Evolutionary conservation across 495 filamentous ascomycete species (phyloP).

Genomic region (Trichoderma asperelloides): DNA sequence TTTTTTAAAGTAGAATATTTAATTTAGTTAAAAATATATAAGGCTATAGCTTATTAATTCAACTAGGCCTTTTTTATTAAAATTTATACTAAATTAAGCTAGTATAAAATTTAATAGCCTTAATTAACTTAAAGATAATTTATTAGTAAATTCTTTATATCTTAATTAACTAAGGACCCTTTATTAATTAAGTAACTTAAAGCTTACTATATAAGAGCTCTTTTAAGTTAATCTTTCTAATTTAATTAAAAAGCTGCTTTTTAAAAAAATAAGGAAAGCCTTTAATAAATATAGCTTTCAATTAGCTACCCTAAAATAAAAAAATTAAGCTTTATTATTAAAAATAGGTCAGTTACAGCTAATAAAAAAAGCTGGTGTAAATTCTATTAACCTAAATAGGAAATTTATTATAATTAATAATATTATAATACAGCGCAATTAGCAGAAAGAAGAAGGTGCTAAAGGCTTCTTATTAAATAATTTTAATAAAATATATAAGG

Average conservation of each 20-base stretch:
- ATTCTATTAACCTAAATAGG: background rate
- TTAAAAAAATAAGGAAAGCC: background rate
- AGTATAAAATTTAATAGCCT: background rate
- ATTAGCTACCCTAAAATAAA: background rate
- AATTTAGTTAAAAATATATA: background rate
- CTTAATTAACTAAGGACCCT: background rate
- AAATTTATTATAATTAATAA: conserved; percentile 1
- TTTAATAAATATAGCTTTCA: background rate
- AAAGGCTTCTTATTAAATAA: background rate
- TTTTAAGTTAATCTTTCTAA: background rate
- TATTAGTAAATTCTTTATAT: background rate
- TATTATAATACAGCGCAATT: background rate
- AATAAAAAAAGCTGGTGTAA: background rate
- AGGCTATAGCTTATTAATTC: background rate
- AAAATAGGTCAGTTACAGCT: background rate
- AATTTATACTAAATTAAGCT: background rate
- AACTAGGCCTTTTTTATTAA: background rate
- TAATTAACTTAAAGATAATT: background rate
- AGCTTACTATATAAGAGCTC: background rate
- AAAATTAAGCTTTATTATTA: background rate
- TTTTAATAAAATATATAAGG: background rate
- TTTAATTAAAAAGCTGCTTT: background rate
- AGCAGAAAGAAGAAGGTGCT: background rate
- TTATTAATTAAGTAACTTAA: background rate
- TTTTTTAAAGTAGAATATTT: background rate